Evolutionary conservation across 345 rosid species (phyloP).

Genomic region (Arabidopsis thaliana): TAIR10.1 NC_003070.9:11200001-11200500

Average conservation of each 20-base stretch:
- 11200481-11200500: constrained; percentile 33
- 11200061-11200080: constrained; percentile 43
- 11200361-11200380: constrained; percentile 27
- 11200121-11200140: constrained; percentile 42
- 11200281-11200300: constrained; percentile 43
- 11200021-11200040: constrained; percentile 51
- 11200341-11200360: constrained; percentile 21
- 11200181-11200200: constrained; percentile 42
- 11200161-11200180: constrained; percentile 19
- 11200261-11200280: constrained; percentile 46
- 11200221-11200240: constrained; percentile 50
- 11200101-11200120: constrained; percentile 44
- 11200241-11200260: constrained; percentile 51
- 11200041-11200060: constrained; percentile 44
- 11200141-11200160: constrained; percentile 32
- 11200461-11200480: constrained; percentile 46
- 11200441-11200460: constrained; percentile 45
- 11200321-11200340: constrained; percentile 26
- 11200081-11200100: constrained; percentile 52
- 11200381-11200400: background rate
- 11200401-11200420: background rate
- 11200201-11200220: constrained; percentile 51
- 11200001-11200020: constrained; percentile 55
- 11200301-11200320: constrained; percentile 28
- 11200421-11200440: constrained; percentile 40